Evolutionary conservation across 164 flowering plant genomes (phyloP), one percentile per base, ranked within the genome.

Genomic region (Cinnamomum chago): DNA sequence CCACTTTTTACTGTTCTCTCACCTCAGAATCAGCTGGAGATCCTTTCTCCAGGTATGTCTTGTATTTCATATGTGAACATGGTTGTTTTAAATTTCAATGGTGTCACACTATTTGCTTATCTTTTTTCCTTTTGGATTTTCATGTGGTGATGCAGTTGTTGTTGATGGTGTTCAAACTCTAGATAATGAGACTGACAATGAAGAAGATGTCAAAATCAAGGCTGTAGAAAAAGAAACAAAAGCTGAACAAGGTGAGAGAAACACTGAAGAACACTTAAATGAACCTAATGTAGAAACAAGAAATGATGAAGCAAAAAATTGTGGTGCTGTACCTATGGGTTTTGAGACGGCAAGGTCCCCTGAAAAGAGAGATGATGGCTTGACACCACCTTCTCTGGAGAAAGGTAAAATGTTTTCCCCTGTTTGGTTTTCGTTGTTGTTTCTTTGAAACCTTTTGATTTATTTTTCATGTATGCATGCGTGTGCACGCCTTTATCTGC

Each of bases 1-100:
- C 90, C 92, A 24, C 73, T 82, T 71, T 67, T 79, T n/a, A 75
- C 74, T 60, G 14, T 24, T 70, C 62, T 52, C 40, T 60, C 33
- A 15, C 72, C 84, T 27, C 71, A 47, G 55, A 23, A 68, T 70
- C 62, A 7, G 62, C 3, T 70, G 28, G n/a, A 51, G 62, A 70
- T 70, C 35, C 5, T 22, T 51, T 50, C 72, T 50, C 72, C 72
- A 70, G 62, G 72, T 70, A 13, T 22, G 40, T 84, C 35, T 28
- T 76, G 33, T 76, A 30, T 23, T 24, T 5, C 50, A 68, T 33
- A 10, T 22, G 27, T 17, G 22, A 47, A 68, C 5, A 68, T 35
- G 35, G 9, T 40, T 17, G 11, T 60, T 27, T 58, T 75, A 67
- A 25, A 13, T 23, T 22, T 69, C 27, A 47, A 23, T 35, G 18